Conservation (phyloP, 805 yeast genomes). For the Komagataella pastoris region DNA sequence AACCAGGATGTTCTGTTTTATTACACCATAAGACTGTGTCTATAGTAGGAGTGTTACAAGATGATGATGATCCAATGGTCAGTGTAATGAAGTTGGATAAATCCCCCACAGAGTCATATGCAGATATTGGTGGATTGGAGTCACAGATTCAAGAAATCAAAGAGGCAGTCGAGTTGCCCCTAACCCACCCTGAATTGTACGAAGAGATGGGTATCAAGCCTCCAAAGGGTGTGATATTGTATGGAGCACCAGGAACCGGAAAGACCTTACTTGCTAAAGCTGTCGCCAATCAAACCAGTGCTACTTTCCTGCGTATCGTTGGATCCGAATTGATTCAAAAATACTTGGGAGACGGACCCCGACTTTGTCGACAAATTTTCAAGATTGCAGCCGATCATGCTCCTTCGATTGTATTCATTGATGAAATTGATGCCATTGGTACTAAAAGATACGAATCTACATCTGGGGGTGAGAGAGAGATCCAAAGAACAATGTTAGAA, state of each 20-base stretch:
- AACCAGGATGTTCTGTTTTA: conserved; percentile 94
- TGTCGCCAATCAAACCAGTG: conserved; percentile 95
- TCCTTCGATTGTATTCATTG: conserved; percentile 96
- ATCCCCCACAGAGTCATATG: conserved; percentile 92
- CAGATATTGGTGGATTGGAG: conserved; percentile 96
- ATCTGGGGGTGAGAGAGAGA: conserved; percentile 94
- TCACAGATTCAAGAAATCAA: conserved; percentile 94
- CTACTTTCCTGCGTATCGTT: conserved; percentile 89
- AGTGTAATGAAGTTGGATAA: conserved; percentile 96
- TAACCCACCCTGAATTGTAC: conserved; percentile 92
- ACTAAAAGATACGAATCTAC: conserved; percentile 89
- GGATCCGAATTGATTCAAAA: conserved; percentile 96
- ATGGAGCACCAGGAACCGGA: conserved; percentile 98
- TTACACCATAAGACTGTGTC: conserved; percentile 93
- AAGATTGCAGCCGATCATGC: conserved; percentile 96
- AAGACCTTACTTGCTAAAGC: conserved; percentile 93
- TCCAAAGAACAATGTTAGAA: conserved; percentile 96
- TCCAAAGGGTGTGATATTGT: conserved; percentile 93
- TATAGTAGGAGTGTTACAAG: conserved; percentile 95
- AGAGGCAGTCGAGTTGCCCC: conserved; percentile 91
- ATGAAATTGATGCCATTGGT: conserved; percentile 98
- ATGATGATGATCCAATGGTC: conserved; percentile 96
- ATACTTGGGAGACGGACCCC: conserved; percentile 95
- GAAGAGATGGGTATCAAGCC: conserved; percentile 99
- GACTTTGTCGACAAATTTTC: conserved; percentile 86